Evolutionary conservation across 768 basidiomycete species (phyloP), one percentile per base, ranked within the genome.

Genomic region (Pulveroboletus sp.): DNA sequence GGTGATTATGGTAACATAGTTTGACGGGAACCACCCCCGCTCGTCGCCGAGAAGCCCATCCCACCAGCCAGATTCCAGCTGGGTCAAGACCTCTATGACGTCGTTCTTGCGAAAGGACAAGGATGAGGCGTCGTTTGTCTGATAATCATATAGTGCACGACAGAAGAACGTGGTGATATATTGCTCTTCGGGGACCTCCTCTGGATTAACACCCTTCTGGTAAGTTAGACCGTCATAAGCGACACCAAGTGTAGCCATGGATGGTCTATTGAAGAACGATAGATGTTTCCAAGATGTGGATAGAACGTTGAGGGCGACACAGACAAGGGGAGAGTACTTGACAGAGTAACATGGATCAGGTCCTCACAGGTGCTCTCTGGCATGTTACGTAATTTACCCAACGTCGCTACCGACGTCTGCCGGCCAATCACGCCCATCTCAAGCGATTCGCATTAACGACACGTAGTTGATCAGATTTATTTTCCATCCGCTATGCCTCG

Each of bases 51-150:
- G 76, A 51, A 96, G 73, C 5, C 95, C 95, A 67, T 99, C 95
- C 96, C 94, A 97, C 95, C 95, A 99, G 14, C 95, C 95, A 5
- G 89, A 89, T 33, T 90, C 88, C 47, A 97, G 82, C 59, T 85
- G 86, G 10, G 87, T 89, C 46, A 95, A 77, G 52, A 98, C 92
- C 68, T 97, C 92, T 57, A 99, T 96, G 58, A 97, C 79, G 64
- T 97, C 93, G 56, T 85, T 87, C 58, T 80, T 82, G 54, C 68
- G 75, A 68, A 99, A 98, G 14, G 89, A 89, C 39, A 99, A 80
- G 0, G 95, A 89, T 2, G 93, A 92, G 39, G 81, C 75, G 59
- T 97, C 93, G 61, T 86, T 75, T n/a, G 89, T 85, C 57, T 84
- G 77, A 68, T 93, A 94, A 71, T 93, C 89, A 67, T 95, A 99